Percentiles rank a stretch among this genome's conserved stretches.
These are phyloP conservation scores for Macrophomina phaseolina DNA, from an alignment of 2,329 filamentous ascomycete species.

Conservation along the genomic window DNA sequence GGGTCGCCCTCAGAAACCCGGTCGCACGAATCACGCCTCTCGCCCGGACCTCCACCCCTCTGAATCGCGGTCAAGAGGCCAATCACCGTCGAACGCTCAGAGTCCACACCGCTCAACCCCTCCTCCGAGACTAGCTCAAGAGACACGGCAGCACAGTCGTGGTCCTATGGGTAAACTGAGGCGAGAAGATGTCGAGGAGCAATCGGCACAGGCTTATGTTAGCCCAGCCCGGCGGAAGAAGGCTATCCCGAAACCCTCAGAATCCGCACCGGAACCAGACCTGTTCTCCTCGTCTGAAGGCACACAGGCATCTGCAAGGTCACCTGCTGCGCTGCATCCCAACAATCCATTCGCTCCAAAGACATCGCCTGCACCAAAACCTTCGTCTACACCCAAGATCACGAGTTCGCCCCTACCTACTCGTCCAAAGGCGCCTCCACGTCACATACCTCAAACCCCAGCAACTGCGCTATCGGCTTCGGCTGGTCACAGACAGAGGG, in stretches of 20 bases:
- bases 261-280: slow-evolving; percentile 51
- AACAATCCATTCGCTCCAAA: slow-evolving; percentile 46
- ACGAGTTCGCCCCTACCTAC: slow-evolving; percentile 49
- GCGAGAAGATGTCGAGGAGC: slow-evolving; percentile 76
- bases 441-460: slow-evolving; percentile 71
- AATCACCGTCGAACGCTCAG: slow-evolving; percentile 12
- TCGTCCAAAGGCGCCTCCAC: slow-evolving; percentile 56
- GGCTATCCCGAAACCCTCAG: slow-evolving; percentile 55
- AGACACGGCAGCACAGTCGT: slow-evolving; percentile 43
- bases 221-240: slow-evolving; percentile 84
- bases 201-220: slow-evolving; percentile 82
- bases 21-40: slow-evolving; percentile 37
- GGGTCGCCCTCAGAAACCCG: slow-evolving; percentile 57
- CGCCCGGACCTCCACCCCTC: slow-evolving; percentile 25
- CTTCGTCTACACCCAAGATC: slow-evolving; percentile 42
- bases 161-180: slow-evolving; percentile 66
- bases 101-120: slow-evolving; percentile 19
- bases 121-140: neutral
- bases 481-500: slow-evolving; percentile 76
- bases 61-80: slow-evolving; percentile 14
- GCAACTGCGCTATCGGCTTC: slow-evolving; percentile 74
- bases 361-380: slow-evolving; percentile 33
- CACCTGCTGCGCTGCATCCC: slow-evolving; percentile 57
- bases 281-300: slow-evolving; percentile 53
- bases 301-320: slow-evolving; percentile 24